These are phyloP conservation scores for Cyberlindnera mrakii DNA, from an alignment of 805 yeast species.

Conservation along the genomic window DNA sequence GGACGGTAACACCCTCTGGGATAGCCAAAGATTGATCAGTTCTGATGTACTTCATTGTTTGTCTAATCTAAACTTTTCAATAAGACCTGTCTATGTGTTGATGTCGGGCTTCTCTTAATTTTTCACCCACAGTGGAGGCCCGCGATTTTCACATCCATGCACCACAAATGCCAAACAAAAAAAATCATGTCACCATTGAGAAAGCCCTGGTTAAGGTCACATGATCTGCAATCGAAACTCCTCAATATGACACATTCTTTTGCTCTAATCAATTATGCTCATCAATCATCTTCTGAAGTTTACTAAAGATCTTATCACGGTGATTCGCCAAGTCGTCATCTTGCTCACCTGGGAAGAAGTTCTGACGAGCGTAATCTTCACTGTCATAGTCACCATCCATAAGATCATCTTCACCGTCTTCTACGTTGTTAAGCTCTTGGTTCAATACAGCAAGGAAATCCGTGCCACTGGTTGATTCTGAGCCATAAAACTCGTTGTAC, in stretches of 20 bases:
- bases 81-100: not conserved
- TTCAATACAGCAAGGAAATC: slow-evolving; percentile 29
- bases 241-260: not conserved
- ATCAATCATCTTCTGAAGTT: slow-evolving; percentile 49
- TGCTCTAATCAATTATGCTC: slow-evolving; percentile 18
- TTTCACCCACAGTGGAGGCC: slow-evolving; percentile 1
- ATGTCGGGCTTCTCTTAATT: slow-evolving; percentile 1
- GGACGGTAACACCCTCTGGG: slow-evolving; percentile 91
- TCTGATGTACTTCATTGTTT: slow-evolving; percentile 73
- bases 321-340: slow-evolving; percentile 59
- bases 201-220: slow-evolving; percentile 3
- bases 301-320: slow-evolving; percentile 56
- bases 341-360: slow-evolving; percentile 50
- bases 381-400: slow-evolving; percentile 27
- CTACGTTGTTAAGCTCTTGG: slow-evolving; percentile 5
- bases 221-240: not conserved
- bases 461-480: slow-evolving; percentile 38
- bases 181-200: not conserved
- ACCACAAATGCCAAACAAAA: not conserved
- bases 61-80: not conserved
- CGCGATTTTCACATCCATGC: slow-evolving; percentile 5
- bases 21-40: slow-evolving; percentile 76
- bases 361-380: slow-evolving; percentile 36
- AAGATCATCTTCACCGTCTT: slow-evolving; percentile 56
- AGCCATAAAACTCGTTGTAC: slow-evolving; percentile 69